phyloP scores from a whole-genome alignment of 2,329 filamentous ascomycete species.

The Aspergillus pseudoglaucus region DNA sequence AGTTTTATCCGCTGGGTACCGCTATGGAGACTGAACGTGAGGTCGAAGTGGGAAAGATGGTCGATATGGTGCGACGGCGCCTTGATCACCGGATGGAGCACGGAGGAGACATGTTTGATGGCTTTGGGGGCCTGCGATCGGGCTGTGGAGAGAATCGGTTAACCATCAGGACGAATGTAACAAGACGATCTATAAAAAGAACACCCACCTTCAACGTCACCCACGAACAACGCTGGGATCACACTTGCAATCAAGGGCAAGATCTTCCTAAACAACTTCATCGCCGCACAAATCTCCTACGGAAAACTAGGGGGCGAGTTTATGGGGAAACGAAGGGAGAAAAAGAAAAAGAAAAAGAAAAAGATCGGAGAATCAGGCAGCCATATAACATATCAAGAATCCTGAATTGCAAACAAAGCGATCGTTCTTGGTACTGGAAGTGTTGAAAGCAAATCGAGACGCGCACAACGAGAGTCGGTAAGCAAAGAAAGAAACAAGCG shows the following conservation, averaged over 20 bases:
- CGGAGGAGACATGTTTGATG: slow-evolving; percentile 63
- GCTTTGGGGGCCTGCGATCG: slow-evolving; percentile 71
- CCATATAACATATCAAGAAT: slow-evolving; percentile 5
- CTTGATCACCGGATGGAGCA: slow-evolving; percentile 71
- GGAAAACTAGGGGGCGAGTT: background rate
- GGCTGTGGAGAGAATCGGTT: slow-evolving; percentile 37
- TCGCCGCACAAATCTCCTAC: slow-evolving; percentile 7
- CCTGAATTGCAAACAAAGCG: background rate
- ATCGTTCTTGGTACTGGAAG: background rate
- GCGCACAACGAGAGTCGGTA: background rate
- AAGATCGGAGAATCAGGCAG: slow-evolving; percentile 11
- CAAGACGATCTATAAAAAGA: background rate
- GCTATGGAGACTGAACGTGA: slow-evolving; percentile 69
- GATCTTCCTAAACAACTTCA: slow-evolving; percentile 21
- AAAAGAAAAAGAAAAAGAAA: too few species aligned
- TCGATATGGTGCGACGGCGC: slow-evolving; percentile 73
- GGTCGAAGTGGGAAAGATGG: slow-evolving; percentile 73
- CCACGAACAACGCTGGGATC: slow-evolving; percentile 16
- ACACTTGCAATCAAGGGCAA: slow-evolving; percentile 20
- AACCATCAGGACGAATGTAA: background rate
- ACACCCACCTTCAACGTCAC: slow-evolving; percentile 10
- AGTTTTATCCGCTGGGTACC: slow-evolving; percentile 67
- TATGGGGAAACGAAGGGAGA: background rate
- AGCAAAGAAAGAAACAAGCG: background rate
- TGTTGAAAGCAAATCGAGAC: too few species aligned